Percentiles rank a stretch among this genome's conserved stretches.
phyloP scores from a whole-genome alignment of 768 basidiomycete species.

The Xanthoconium purpureum region DNA sequence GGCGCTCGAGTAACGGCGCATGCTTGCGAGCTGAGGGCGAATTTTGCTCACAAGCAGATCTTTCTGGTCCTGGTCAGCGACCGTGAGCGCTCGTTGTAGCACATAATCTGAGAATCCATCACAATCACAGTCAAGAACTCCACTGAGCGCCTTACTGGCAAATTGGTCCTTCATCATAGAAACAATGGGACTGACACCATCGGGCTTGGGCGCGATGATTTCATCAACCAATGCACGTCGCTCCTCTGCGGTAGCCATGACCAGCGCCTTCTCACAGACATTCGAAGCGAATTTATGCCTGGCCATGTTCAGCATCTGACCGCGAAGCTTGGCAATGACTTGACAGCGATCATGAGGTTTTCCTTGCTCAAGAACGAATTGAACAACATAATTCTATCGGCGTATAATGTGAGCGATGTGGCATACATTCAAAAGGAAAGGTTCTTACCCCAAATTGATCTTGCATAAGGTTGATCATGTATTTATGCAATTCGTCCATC shows the following conservation, averaged over 20 bases:
- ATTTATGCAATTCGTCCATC: slow-evolving; percentile 78
- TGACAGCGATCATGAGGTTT: slow-evolving; percentile 60
- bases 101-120: slow-evolving; percentile 63
- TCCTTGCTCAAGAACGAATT: slow-evolving; percentile 87
- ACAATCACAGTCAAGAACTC: background rate
- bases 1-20: slow-evolving; percentile 68
- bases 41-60: slow-evolving; percentile 60
- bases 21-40: slow-evolving; percentile 62
- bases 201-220: slow-evolving; percentile 61
- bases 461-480: slow-evolving; percentile 71
- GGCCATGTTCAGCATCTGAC: slow-evolving; percentile 76
- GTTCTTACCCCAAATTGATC: slow-evolving; percentile 83
- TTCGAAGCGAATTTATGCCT: slow-evolving; percentile 95
- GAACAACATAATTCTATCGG: slow-evolving; percentile 86
- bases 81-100: slow-evolving; percentile 70
- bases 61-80: slow-evolving; percentile 71
- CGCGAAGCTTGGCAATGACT: slow-evolving; percentile 67
- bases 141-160: slow-evolving; percentile 60
- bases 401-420: slow-evolving; percentile 6
- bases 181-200: slow-evolving; percentile 65
- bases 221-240: slow-evolving; percentile 76
- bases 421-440: background rate
- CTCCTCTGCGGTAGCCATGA: slow-evolving; percentile 59
- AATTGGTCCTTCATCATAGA: slow-evolving; percentile 85
- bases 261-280: slow-evolving; percentile 88